Base-by-base conservation (phyloP, 192 early-diverging fungal genomes). In the Entomortierella lignicola region DNA sequence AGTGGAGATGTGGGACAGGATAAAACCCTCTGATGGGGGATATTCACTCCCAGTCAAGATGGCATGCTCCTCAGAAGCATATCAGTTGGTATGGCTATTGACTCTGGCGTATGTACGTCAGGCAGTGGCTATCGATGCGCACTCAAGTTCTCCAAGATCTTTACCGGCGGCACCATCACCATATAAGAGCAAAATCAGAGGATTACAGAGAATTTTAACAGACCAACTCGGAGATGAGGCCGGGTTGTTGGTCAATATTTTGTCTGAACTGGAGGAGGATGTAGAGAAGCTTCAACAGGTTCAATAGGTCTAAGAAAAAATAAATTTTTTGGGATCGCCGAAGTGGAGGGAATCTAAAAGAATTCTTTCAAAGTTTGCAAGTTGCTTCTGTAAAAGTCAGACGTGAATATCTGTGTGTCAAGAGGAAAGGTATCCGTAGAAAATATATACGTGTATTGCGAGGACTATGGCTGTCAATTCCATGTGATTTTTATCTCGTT, bases 61-160 rank as follows among this genome's bases (percentile, higher is more conserved):
- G 62, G 75, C 63, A 1, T 79, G 75, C 32, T 79, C 75, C 7
- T 62, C 75, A 13, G 65, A 70, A 37, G 75, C 75, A 8, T 79
- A 79, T 30, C 75, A 79, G 42, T 56, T 79, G 1, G 68, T 79
- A n/a, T 79, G 75, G 75, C 65, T 79, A 62, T 15, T 70, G 8
- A 56, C 62, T 2, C 29, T 59, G 6, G 41, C 61, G 3, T 79
- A 54, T 51, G n/a, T 70, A 8, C 67, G 48, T 15, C 75, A 77
- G 48, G 41, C 66, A 5, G 17, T 66, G 58, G 25, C 27, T 29
- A 7, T 37, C 4, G 34, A 37, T 37, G 34, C 5, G 10, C 34
- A 10, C 34, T 4, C 34, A 10, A 37, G 5, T 4, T 60, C 67
- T 7, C 67, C 67, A 0, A 47, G 50, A 43, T 13, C 20, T 8